Evolutionary conservation across 1,139 yeast species (phyloP).

Genomic region (Suhomyces choctaworum): DNA sequence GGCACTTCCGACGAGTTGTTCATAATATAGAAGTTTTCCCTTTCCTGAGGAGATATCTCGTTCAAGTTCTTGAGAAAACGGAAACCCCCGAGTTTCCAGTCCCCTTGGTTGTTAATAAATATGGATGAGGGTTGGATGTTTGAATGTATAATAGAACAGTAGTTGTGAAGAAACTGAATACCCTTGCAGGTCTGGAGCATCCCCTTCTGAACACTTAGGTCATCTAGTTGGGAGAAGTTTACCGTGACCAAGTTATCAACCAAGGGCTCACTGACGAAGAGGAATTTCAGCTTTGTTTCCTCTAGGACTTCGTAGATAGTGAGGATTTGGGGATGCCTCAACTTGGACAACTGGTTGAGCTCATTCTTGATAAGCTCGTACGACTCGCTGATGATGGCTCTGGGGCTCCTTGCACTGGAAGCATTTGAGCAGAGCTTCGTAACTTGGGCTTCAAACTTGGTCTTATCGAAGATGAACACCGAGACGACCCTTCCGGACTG

Average conservation of each 20-base stretch:
- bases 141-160: slow-evolving; percentile 73
- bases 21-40: slow-evolving; percentile 59
- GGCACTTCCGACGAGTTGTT: slow-evolving; percentile 77
- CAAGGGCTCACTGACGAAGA: slow-evolving; percentile 85
- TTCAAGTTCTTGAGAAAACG: slow-evolving; percentile 59
- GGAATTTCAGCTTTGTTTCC: slow-evolving; percentile 72
- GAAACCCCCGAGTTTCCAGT: slow-evolving; percentile 89
- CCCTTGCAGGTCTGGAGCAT: slow-evolving; percentile 77
- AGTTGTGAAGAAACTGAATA: slow-evolving; percentile 75
- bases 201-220: slow-evolving; percentile 81
- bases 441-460: slow-evolving; percentile 62
- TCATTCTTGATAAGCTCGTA: slow-evolving; percentile 47
- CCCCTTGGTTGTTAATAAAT: slow-evolving; percentile 79
- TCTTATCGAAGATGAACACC: slow-evolving; percentile 86
- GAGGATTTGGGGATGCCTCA: slow-evolving; percentile 85
- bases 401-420: slow-evolving; percentile 40
- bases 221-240: slow-evolving; percentile 51
- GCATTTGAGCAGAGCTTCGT: slow-evolving; percentile 51
- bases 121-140: slow-evolving; percentile 79
- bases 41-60: slow-evolving; percentile 47
- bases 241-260: slow-evolving; percentile 57
- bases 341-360: slow-evolving; percentile 69
- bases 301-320: slow-evolving; percentile 85
- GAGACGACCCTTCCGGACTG: slow-evolving; percentile 62
- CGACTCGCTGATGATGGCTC: slow-evolving; percentile 38